phyloP scores from a whole-genome alignment of 129 eudicot genomes.

The Flaveria sonorensis region DNA sequence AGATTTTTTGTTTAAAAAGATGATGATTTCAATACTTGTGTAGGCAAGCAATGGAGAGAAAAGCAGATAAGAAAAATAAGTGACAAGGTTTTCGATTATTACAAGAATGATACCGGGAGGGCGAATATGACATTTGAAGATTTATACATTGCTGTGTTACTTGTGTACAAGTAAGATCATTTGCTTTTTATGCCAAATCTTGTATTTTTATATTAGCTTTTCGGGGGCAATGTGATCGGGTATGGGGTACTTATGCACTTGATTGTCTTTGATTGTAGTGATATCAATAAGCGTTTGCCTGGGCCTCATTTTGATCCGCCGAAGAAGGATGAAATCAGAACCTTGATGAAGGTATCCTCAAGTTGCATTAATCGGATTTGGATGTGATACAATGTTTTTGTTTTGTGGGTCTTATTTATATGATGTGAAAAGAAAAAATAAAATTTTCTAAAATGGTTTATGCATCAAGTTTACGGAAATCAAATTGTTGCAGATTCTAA shows the following conservation, averaged over 20 bases:
- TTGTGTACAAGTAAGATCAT: conserved; percentile 74
- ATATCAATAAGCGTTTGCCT: conserved; percentile 85
- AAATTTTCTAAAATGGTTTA: background rate
- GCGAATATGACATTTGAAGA: conserved; percentile 76
- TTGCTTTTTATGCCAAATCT: conserved; percentile 9
- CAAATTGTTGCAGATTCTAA: no score
- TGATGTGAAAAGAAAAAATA: background rate
- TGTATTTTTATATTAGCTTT: background rate
- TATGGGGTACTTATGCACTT: conserved; percentile 17
- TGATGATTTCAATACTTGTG: conserved; percentile 18
- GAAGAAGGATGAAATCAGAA: conserved; percentile 60
- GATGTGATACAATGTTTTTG: background rate
- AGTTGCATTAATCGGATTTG: background rate
- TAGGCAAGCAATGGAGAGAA: conserved; percentile 94
- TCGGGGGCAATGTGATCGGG: conserved; percentile 13
- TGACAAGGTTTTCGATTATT: conserved; percentile 73
- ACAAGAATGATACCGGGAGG: conserved; percentile 58
- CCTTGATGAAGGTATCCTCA: conserved; percentile 70
- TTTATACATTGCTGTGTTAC: conserved; percentile 80
- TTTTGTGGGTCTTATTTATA: background rate
- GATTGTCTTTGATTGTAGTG: conserved; percentile 45
- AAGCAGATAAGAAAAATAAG: conserved; percentile 67
- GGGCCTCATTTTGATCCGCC: conserved; percentile 99
- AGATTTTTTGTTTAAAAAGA: background rate
- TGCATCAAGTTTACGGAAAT: background rate